Conservation (phyloP, 257 asterid genomes). For the Marsdenia floribunda region DNA sequence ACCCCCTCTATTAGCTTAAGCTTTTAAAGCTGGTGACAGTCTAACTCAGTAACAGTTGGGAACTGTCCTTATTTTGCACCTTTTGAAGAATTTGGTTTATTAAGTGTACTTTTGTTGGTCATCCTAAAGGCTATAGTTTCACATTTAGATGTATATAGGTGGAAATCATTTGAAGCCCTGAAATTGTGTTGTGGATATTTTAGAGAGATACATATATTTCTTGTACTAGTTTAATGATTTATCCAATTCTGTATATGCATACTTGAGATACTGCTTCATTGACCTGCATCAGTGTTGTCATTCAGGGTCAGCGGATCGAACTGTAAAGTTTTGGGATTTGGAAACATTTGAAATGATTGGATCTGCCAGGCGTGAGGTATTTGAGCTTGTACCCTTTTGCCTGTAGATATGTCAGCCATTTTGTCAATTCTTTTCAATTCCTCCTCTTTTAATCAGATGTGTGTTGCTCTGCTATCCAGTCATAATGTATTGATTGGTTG, state of each 20-base stretch:
- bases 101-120: background rate
- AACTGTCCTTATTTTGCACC: background rate
- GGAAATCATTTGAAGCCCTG: constrained; percentile 1
- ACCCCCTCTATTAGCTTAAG: no score
- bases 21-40: no score
- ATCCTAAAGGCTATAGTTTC: background rate
- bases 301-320: constrained; percentile 97
- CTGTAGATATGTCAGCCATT: background rate
- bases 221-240: background rate
- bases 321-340: constrained; percentile 97
- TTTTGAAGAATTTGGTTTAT: background rate
- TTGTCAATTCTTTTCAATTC: background rate
- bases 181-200: background rate
- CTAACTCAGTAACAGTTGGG: background rate
- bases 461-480: background rate
- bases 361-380: constrained; percentile 88
- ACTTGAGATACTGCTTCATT: background rate
- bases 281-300: background rate
- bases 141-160: background rate
- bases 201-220: background rate
- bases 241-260: background rate
- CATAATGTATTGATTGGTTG: constrained; percentile 13
- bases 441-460: background rate
- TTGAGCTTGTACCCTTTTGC: constrained; percentile 11
- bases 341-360: constrained; percentile 99